Conservation (phyloP, 495 filamentous ascomycete species). For the Talaromyces liani region DNA sequence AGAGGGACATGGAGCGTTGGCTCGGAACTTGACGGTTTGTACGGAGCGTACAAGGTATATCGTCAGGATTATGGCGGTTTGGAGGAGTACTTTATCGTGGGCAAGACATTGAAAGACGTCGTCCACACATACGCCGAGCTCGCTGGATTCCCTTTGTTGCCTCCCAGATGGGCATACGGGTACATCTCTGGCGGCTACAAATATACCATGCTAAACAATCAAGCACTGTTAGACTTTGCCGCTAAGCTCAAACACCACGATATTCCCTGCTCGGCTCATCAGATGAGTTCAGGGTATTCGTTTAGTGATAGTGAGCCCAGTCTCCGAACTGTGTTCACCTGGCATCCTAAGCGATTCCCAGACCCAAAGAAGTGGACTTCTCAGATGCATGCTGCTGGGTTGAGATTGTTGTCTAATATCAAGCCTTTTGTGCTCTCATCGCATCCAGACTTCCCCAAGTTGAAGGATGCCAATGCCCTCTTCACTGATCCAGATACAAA, state of each 20-base stretch:
- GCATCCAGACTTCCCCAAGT: slow-evolving; percentile 54
- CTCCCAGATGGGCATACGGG: slow-evolving; percentile 61
- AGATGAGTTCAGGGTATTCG: slow-evolving; percentile 66
- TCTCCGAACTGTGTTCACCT: slow-evolving; percentile 64
- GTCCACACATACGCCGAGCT: slow-evolving; percentile 58
- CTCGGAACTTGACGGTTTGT: slow-evolving; percentile 63
- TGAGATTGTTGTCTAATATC: slow-evolving; percentile 60
- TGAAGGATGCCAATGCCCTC: slow-evolving; percentile 46
- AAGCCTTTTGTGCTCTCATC: slow-evolving; percentile 61
- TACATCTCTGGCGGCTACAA: slow-evolving; percentile 65
- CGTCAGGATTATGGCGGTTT: slow-evolving; percentile 62
- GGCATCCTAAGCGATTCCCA: slow-evolving; percentile 60
- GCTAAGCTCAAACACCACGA: slow-evolving; percentile 51
- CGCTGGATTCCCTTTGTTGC: slow-evolving; percentile 55
- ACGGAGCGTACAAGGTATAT: slow-evolving; percentile 64
- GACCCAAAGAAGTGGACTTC: slow-evolving; percentile 53
- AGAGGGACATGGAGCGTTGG: slow-evolving; percentile 58
- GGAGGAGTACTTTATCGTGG: slow-evolving; percentile 62
- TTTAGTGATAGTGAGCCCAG: slow-evolving; percentile 58
- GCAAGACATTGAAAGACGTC: slow-evolving; percentile 55
- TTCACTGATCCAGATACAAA: slow-evolving; percentile 51
- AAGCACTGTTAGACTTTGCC: slow-evolving; percentile 52
- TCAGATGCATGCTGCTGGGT: slow-evolving; percentile 53
- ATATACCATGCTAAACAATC: slow-evolving; percentile 56
- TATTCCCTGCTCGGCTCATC: slow-evolving; percentile 64